Percentiles rank a stretch among this genome's conserved stretches.
Evolutionary conservation across 768 basidiomycete genomes (phyloP).

Genomic region (Neoboletus magnificus): DNA sequence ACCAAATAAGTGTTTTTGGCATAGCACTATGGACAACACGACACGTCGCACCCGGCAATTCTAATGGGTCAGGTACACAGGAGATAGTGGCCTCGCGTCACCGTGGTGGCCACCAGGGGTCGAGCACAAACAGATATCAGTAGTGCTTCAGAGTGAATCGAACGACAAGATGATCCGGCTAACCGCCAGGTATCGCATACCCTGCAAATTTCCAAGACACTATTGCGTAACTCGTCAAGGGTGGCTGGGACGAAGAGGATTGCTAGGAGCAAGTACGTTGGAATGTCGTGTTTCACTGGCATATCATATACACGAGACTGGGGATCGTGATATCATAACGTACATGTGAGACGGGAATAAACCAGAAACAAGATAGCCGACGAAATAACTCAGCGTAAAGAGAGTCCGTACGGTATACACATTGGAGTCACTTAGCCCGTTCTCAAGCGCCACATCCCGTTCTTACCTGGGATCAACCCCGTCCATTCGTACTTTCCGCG

Average conservation of each 20-base stretch:
- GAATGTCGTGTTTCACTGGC: slow-evolving; percentile 2
- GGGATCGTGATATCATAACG: neutral
- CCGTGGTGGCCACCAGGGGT: no score
- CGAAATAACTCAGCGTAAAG: neutral
- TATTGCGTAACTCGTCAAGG: neutral
- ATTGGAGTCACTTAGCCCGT: slow-evolving; percentile 31
- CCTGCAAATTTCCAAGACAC: neutral
- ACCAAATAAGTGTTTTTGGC: no score
- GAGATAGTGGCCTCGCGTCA: no score
- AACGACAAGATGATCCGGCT: neutral
- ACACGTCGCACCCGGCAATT: no score
- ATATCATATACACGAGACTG: slow-evolving; percentile 1
- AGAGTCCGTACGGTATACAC: neutral
- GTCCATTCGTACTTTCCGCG: slow-evolving; percentile 49
- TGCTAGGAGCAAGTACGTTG: neutral
- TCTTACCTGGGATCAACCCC: slow-evolving; percentile 50
- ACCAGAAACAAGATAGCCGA: neutral
- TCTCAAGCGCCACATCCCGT: slow-evolving; percentile 67
- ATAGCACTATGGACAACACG: no score
- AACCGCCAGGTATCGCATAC: neutral
- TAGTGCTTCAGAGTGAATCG: neutral
- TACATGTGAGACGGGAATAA: neutral
- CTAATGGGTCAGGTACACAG: no score
- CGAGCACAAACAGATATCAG: no score
- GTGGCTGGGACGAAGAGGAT: neutral